phyloP scores from a whole-genome alignment of 208 protist genomes.

The Leishmania lainsoni region DNA sequence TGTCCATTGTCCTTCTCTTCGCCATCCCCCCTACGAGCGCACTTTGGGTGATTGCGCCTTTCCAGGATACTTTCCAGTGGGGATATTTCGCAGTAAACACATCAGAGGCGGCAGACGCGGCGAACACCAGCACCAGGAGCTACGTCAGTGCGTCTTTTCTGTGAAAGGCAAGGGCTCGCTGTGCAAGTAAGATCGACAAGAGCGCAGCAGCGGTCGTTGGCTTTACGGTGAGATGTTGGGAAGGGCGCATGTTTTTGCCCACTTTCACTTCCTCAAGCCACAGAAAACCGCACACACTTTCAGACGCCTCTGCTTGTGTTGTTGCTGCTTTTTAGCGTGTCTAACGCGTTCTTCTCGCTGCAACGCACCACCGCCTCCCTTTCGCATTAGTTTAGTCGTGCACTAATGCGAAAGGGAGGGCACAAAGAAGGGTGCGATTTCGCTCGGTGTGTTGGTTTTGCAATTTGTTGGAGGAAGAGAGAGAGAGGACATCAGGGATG shows the following conservation, averaged over 20 bases:
- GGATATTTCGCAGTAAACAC: slow-evolving; percentile 34
- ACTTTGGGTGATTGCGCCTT: slow-evolving; percentile 37
- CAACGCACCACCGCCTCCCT: neutral
- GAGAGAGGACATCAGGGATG: neutral
- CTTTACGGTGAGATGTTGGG: neutral
- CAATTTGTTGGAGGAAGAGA: neutral
- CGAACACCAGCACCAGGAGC: neutral
- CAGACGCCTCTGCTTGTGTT: neutral
- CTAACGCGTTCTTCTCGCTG: neutral
- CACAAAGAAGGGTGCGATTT: neutral
- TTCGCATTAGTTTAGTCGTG: neutral
- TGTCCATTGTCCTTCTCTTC: slow-evolving; percentile 11
- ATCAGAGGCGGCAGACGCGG: neutral
- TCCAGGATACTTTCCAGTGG: slow-evolving; percentile 30
- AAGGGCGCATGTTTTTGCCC: neutral
- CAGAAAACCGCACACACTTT: neutral
- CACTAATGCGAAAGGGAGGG: neutral
- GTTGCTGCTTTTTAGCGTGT: neutral
- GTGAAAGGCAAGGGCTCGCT: neutral
- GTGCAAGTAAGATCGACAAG: neutral
- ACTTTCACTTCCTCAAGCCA: neutral
- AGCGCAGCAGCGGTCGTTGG: neutral
- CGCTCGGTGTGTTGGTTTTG: neutral
- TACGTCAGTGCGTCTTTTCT: neutral
- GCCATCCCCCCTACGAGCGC: slow-evolving; percentile 20